phyloP scores from a whole-genome alignment of 2,329 filamentous ascomycete species.

The Fusarium sp. region DNA sequence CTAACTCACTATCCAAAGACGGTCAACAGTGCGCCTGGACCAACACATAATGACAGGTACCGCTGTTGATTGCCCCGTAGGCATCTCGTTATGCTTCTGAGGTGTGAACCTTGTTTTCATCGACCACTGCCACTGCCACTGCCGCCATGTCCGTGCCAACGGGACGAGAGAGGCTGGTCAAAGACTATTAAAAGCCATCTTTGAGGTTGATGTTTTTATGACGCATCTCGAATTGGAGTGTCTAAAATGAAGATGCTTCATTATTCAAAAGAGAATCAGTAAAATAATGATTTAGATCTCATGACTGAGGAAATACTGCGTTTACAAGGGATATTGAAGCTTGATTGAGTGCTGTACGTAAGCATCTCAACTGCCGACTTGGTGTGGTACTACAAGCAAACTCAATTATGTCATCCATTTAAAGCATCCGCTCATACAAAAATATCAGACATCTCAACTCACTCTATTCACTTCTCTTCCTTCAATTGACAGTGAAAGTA shows the following conservation, averaged over 20 bases:
- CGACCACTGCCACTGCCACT: neutral
- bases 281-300: neutral
- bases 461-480: neutral
- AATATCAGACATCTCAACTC: neutral
- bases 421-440: neutral
- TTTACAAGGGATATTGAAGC: neutral
- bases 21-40: conserved; percentile 5
- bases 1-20: neutral
- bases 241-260: neutral
- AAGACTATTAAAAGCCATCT: neutral
- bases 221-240: too few species aligned
- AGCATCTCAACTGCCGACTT: conserved; percentile 24
- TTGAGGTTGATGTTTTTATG: neutral
- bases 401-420: conserved; percentile 25
- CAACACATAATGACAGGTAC: neutral
- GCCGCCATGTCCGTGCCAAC: neutral
- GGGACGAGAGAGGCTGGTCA: neutral
- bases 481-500: neutral
- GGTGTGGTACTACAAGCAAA: neutral
- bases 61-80: neutral
- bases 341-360: conserved; percentile 14
- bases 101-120: conserved; percentile 31
- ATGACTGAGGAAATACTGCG: neutral
- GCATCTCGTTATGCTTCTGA: conserved; percentile 24
- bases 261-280: too few species aligned